Percentiles rank a stretch among this genome's conserved stretches.
These are phyloP conservation scores for Rhinocladiella similis DNA, from an alignment of 2,329 filamentous ascomycete species.

Conservation along the genomic window DNA sequence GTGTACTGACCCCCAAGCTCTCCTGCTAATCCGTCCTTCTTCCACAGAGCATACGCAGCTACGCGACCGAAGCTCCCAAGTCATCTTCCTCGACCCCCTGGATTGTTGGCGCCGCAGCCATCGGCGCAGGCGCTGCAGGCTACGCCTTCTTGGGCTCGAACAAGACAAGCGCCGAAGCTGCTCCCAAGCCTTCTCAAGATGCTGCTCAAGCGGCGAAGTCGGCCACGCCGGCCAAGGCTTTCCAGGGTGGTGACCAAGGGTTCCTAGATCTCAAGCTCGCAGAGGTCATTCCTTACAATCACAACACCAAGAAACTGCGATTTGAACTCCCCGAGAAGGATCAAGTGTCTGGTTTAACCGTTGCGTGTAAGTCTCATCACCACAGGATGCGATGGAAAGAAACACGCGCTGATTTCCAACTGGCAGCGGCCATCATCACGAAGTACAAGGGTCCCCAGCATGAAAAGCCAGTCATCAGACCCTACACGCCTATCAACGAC, in stretches of 20 bases:
- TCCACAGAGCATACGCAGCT: constrained; percentile 64
- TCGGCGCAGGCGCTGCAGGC: constrained; percentile 59
- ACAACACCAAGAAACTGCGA: constrained; percentile 91
- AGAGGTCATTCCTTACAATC: constrained; percentile 76
- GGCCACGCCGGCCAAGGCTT: constrained; percentile 44
- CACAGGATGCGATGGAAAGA: constrained; percentile 4
- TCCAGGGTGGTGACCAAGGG: constrained; percentile 86
- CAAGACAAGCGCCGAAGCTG: constrained; percentile 34
- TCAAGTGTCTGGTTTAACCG: constrained; percentile 75
- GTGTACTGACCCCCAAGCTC: neutral
- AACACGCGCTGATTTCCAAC: neutral
- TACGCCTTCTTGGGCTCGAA: constrained; percentile 42
- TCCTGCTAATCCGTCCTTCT: constrained; percentile 6
- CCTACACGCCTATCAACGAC: constrained; percentile 90
- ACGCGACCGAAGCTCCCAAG: constrained; percentile 67
- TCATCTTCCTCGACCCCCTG: constrained; percentile 46
- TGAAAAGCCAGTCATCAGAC: constrained; percentile 83
- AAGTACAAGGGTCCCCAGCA: constrained; percentile 84
- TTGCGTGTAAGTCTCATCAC: constrained; percentile 62
- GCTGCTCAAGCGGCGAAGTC: constrained; percentile 12
- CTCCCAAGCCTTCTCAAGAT: constrained; percentile 22
- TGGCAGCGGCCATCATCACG: constrained; percentile 72
- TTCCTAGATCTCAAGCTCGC: constrained; percentile 81
- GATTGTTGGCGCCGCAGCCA: constrained; percentile 53
- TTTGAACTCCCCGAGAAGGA: constrained; percentile 85